Base-by-base conservation (phyloP, 1,284 basidiomycete genomes). In the Sanghuangporus baumii region DNA sequence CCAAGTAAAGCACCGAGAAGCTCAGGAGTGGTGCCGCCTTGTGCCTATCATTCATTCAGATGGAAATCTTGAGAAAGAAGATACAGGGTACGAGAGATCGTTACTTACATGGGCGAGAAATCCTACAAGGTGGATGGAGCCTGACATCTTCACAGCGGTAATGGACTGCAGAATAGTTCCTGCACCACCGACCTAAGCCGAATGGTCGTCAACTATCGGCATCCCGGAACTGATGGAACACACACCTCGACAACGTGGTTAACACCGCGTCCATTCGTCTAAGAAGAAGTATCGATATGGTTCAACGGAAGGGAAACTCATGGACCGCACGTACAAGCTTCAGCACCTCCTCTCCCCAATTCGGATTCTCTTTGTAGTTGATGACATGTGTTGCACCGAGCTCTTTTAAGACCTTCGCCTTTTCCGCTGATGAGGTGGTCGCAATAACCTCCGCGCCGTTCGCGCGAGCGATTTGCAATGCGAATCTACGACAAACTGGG, bases 401-500 rank as follows among this genome's bases (percentile, higher is more conserved):
- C 61, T 76, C 74, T 60, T 73, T 74, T 0, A 76, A 79, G 14
- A 78, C 57, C 64, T 79, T 74, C 7, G 85, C 74, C 71, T 88
- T 88, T 40, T 81, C 78, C 65, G 86, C 82, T 0, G 83, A 84
- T 0, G 84, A 86, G 0, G 83, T 86, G 0, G 84, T 86, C 26
- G 78, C 75, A 63, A 89, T 85, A 18, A 83, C 83, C 3, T 71
- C 79, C 2, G 84, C 84, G 12, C 86, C 85, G 0, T 79, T 76
- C 0, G 81, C 82, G 18, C 80, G 73, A 0, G 83, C 85, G 50
- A 88, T 74, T 70, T 86, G 85, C 1, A 80, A 68, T 31, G 72
- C 80, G 67, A 81, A 79, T 31, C 79, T 81, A 55, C 1, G 23
- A 18, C 16, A 48, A 54, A 36, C 61, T n/a, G 14, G 6, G 7